phyloP scores from a whole-genome alignment of 371 early-diverging fungal species.

The Ordospora colligata region DNA sequence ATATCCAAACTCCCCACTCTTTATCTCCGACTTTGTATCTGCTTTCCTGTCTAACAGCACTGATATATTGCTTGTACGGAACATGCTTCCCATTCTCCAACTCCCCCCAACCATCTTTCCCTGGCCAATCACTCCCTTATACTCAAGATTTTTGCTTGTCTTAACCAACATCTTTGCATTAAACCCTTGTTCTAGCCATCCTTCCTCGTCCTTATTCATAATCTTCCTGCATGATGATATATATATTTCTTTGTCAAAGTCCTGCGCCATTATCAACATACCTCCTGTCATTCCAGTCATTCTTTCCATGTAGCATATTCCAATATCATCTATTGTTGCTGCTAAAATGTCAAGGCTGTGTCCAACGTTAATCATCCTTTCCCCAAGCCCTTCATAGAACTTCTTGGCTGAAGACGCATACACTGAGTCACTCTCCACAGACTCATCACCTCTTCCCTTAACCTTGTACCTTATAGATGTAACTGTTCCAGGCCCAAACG shows the following conservation, averaged over 20 bases:
- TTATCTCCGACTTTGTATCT: background rate
- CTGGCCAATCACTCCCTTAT: slow-evolving; percentile 54
- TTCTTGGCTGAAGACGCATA: slow-evolving; percentile 74
- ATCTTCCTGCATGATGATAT: slow-evolving; percentile 61
- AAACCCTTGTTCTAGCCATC: slow-evolving; percentile 80
- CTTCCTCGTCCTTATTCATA: slow-evolving; percentile 76
- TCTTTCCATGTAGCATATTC: slow-evolving; percentile 87
- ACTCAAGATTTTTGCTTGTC: slow-evolving; percentile 44
- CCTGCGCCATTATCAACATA: slow-evolving; percentile 80
- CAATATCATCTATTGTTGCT: slow-evolving; percentile 83
- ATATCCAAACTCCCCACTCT: slow-evolving; percentile 48
- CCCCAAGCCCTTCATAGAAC: slow-evolving; percentile 79
- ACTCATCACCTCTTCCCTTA: slow-evolving; percentile 84
- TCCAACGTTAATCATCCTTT: slow-evolving; percentile 72
- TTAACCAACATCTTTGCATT: slow-evolving; percentile 88
- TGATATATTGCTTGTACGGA: slow-evolving; percentile 40
- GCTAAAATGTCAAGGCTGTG: slow-evolving; percentile 78
- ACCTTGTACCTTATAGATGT: slow-evolving; percentile 81
- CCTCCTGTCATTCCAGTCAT: slow-evolving; percentile 84
- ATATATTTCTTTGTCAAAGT: slow-evolving; percentile 58
- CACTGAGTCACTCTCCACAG: slow-evolving; percentile 81
- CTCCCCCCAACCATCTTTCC: slow-evolving; percentile 29
- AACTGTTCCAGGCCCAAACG: slow-evolving; percentile 91
- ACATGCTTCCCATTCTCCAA: slow-evolving; percentile 53
- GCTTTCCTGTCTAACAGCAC: slow-evolving; percentile 45